Evolutionary conservation across 768 basidiomycete genomes (phyloP), one percentile per base, ranked within the genome.

Genomic region (Leucogyrophana mollusca): DNA sequence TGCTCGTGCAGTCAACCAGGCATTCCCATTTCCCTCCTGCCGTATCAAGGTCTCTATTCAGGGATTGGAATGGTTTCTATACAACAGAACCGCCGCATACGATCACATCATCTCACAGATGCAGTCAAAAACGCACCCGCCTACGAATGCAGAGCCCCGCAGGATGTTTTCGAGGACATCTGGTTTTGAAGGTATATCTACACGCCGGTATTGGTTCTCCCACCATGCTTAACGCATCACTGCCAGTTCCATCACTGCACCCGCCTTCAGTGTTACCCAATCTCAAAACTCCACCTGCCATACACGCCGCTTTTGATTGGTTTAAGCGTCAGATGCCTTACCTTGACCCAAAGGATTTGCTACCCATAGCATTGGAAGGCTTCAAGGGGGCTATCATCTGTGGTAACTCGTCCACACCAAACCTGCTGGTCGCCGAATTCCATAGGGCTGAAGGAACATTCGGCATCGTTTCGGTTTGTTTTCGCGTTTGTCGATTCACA

Each of bases 41-140:
- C 85, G 95, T 32, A 80, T 97, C 23, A 84, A 89, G 45, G 60
- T 94, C 22, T 83, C 83, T 6, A 56, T 90, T 3, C 82, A 94
- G 55, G 95, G 95, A 14, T 73, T 94, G 35, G 94, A 98, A 63
- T 94, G 90, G 85, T 91, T 91, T 62, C 56, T 98, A 34, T 96
- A 90, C 67, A 98, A 97, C 67, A 75, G 83, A 39, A 94, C 91
- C 3, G 80, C 90, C 3, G 84, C 92, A 3, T 97, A 87, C 66
- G 93, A 98, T 59, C 77, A 81, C 43, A 93, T 98, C 43, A 68
- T 95, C 16, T 77, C 86, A 9, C 81, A 87, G 58, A 82, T 94
- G 76, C 77, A 79, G 48, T 67, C 63, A 17, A 71, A 60, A 25
- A 34, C 47, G 13, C 41, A 51, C 0, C 25, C 51, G 42, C 25